Conservation (phyloP, 805 yeast species). For the Saccharomycopsis amapae region DNA sequence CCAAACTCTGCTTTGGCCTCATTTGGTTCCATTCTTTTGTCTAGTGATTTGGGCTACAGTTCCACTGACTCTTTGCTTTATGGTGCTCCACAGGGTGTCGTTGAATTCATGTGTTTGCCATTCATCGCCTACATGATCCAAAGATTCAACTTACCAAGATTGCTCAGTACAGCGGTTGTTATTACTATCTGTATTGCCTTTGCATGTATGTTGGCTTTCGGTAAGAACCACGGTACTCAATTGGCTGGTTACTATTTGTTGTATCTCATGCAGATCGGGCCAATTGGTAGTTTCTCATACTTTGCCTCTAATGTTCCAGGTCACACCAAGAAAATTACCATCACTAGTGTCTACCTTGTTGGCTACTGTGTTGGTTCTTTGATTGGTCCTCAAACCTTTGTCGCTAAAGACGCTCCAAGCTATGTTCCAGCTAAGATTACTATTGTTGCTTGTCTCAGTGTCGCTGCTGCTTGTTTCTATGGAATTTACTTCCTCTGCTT, state of each 20-base stretch:
- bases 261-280: constrained; percentile 32
- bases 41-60: constrained; percentile 34
- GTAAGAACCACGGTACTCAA: constrained; percentile 21
- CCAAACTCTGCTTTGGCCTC: constrained; percentile 41
- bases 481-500: constrained; percentile 30
- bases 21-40: constrained; percentile 36
- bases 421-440: constrained; percentile 36
- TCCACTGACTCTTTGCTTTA: constrained; percentile 35
- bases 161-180: constrained; percentile 2
- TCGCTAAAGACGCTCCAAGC: constrained; percentile 35
- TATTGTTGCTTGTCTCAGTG: constrained; percentile 32
- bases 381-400: constrained; percentile 68
- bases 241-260: constrained; percentile 35
- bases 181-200: constrained; percentile 19
- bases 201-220: constrained; percentile 41
- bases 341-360: constrained; percentile 45
- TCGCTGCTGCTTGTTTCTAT: constrained; percentile 26
- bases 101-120: constrained; percentile 30
- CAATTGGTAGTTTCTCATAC: constrained; percentile 30
- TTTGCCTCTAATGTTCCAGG: constrained; percentile 55
- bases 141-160: background rate
- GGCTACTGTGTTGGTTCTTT: constrained; percentile 64
- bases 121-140: constrained; percentile 22
- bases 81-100: constrained; percentile 43
- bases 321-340: constrained; percentile 54